These are phyloP conservation scores for Striga asiatica DNA, from an alignment of 257 asterid genomes.

Conservation along the genomic window DNA sequence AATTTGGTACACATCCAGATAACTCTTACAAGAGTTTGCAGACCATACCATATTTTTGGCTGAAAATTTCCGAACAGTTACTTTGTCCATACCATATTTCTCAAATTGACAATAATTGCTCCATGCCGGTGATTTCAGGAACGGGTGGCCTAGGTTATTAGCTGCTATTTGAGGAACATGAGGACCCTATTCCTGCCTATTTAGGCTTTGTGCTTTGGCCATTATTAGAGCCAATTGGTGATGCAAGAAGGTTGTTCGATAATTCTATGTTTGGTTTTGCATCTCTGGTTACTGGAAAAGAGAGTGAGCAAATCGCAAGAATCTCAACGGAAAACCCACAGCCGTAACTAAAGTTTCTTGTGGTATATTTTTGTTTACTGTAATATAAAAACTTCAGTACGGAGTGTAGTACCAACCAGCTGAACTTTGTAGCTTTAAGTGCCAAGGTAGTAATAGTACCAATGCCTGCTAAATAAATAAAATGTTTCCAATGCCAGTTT, in stretches of 20 bases:
- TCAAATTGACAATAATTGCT: neutral
- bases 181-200: neutral
- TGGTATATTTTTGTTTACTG: neutral
- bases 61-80: neutral
- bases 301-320: neutral
- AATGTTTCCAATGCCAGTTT: neutral
- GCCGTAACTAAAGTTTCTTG: neutral
- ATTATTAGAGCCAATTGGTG: neutral
- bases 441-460: neutral
- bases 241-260: neutral
- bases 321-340: neutral
- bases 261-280: neutral
- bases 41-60: neutral
- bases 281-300: neutral
- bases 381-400: neutral
- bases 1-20: no score
- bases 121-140: conserved; percentile 16
- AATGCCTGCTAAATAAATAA: conserved; percentile 7
- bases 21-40: neutral
- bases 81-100: no score
- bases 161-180: neutral
- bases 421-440: neutral
- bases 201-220: neutral
- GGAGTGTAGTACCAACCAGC: conserved; percentile 4
- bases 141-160: conserved; percentile 3